phyloP scores from a whole-genome alignment of 306 rosid species.

The Cicer arietinum region DNA sequence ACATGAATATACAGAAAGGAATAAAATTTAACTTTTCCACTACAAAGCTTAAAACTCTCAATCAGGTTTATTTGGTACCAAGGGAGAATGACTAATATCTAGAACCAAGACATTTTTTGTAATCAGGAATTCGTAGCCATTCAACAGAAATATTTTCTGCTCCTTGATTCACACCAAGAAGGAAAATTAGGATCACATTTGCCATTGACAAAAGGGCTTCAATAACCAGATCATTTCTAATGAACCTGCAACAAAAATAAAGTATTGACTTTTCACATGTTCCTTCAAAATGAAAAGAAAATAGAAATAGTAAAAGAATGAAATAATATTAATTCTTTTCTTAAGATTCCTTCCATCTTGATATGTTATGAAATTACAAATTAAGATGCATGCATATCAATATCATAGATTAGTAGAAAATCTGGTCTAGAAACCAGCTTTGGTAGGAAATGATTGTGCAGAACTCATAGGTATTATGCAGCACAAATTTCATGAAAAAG shows the following conservation, averaged over 20 bases:
- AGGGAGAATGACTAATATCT: slow-evolving; percentile 42
- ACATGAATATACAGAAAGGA: slow-evolving; percentile 11
- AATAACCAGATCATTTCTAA: slow-evolving; percentile 42
- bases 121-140: slow-evolving; percentile 36
- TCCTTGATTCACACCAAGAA: slow-evolving; percentile 51
- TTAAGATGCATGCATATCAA: slow-evolving; percentile 24
- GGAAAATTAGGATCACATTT: slow-evolving; percentile 33
- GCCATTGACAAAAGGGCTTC: slow-evolving; percentile 47
- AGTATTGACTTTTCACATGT: neutral
- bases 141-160: slow-evolving; percentile 50
- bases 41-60: slow-evolving; percentile 38
- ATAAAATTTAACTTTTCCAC: slow-evolving; percentile 41
- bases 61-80: slow-evolving; percentile 42
- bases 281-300: slow-evolving; percentile 22
- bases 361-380: slow-evolving; percentile 5
- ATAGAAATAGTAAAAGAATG: slow-evolving; percentile 34
- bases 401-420: slow-evolving; percentile 14
- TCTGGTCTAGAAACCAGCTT: slow-evolving; percentile 13
- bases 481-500: slow-evolving; percentile 13
- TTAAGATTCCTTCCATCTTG: slow-evolving; percentile 17
- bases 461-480: slow-evolving; percentile 8
- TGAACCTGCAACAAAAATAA: slow-evolving; percentile 58
- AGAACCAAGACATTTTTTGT: slow-evolving; percentile 48
- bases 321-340: slow-evolving; percentile 14
- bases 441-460: slow-evolving; percentile 7